phyloP scores from a whole-genome alignment of 2,329 filamentous ascomycete genomes.

The Uncinocarpus reesii region DNA sequence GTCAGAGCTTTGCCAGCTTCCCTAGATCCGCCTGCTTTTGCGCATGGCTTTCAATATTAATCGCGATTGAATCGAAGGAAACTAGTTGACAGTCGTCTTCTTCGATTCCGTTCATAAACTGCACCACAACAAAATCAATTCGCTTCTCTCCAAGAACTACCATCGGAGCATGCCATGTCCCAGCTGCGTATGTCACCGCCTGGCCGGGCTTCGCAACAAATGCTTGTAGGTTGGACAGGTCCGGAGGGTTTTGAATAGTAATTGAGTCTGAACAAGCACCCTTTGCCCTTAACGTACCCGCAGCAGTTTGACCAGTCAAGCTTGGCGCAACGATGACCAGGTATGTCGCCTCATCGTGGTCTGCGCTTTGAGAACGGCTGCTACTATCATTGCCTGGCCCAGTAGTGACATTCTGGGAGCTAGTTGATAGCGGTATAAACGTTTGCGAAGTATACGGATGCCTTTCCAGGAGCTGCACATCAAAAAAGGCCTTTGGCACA shows the following conservation, averaged over 20 bases:
- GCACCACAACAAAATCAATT: constrained; percentile 79
- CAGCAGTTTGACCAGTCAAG: constrained; percentile 38
- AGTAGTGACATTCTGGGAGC: constrained; percentile 28
- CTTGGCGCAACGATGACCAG: constrained; percentile 84
- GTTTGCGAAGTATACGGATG: constrained; percentile 94
- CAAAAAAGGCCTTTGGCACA: constrained; percentile 38
- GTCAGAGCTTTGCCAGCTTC: not conserved
- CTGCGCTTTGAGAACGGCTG: constrained; percentile 1
- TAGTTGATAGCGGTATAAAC: constrained; percentile 61
- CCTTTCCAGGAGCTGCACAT: constrained; percentile 67
- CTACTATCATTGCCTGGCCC: not conserved
- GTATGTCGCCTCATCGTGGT: constrained; percentile 41
- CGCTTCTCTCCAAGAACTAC: constrained; percentile 61
- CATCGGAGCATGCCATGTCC: constrained; percentile 97
- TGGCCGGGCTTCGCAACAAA: constrained; percentile 70
- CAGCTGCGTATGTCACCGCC: constrained; percentile 82
- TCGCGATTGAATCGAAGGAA: constrained; percentile 28
- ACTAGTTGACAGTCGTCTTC: constrained; percentile 85
- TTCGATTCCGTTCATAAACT: constrained; percentile 73
- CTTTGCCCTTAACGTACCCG: constrained; percentile 23
- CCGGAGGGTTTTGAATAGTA: constrained; percentile 50
- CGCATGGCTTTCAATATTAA: constrained; percentile 1
- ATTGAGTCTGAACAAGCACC: constrained; percentile 15
- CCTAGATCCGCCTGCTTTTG: not conserved
- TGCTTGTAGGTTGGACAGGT: constrained; percentile 58